Conservation (phyloP, 768 basidiomycete genomes). For the Phlegmacium glaucopus region DNA sequence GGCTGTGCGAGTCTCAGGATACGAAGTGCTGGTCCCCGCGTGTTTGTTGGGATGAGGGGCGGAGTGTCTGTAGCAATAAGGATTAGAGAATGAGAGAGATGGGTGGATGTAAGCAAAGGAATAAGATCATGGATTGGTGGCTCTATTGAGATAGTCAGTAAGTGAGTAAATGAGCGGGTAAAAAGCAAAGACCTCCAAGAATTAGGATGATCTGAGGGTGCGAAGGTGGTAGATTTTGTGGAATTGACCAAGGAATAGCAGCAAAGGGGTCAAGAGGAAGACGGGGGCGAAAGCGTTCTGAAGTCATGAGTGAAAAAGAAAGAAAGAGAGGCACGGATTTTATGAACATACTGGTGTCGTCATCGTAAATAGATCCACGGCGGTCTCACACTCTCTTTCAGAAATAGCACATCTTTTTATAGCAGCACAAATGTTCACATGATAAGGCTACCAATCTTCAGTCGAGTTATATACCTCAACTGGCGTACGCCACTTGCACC, state of each 20-base stretch:
- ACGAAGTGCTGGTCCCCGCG: conserved; percentile 21
- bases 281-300: conserved; percentile 32
- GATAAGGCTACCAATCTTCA: no score
- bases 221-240: conserved; percentile 11
- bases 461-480: no score
- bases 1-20: conserved; percentile 32
- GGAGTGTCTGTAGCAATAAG: conserved; percentile 39
- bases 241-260: conserved; percentile 22
- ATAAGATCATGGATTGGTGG: conserved; percentile 30
- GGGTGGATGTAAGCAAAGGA: conserved; percentile 32
- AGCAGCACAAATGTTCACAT: no score
- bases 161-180: neutral
- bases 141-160: conserved; percentile 16
- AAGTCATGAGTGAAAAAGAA: neutral
- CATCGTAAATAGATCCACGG: no score
- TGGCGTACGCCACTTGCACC: no score
- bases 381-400: no score
- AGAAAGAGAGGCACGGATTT: neutral
- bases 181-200: conserved; percentile 27
- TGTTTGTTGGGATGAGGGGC: conserved; percentile 19
- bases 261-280: conserved; percentile 36
- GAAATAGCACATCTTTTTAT: no score
- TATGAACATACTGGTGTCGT: no score
- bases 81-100: conserved; percentile 32
- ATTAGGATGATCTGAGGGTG: conserved; percentile 32